Base-by-base conservation (phyloP, 129 eudicot genomes). In the Dittrichia graveolens region DNA sequence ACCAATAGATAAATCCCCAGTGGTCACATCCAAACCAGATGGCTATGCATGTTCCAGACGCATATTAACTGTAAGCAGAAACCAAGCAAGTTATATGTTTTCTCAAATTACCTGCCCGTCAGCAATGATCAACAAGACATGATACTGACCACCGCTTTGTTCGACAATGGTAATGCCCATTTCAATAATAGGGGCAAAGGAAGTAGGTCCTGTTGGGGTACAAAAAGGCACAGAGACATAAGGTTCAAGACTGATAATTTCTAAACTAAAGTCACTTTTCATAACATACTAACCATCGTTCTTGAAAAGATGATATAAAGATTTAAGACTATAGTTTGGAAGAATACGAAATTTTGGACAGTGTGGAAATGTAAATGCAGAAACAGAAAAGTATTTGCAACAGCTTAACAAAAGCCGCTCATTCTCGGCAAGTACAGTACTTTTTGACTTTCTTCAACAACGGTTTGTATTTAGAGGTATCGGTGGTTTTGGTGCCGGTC, bases 71-170 rank as follows among this genome's bases (percentile, higher is more conserved):
- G 52, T 16, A 61, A 42, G 10, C 35, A n/a, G 31, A 55, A 65
- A 75, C 34, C 24, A 35, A 75, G 9, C 35, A 24, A 24, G 31
- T 24, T 24, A 24, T 24, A 24, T 24, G n/a, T 46, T 9, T 46
- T 39, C 47, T 37, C 57, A 2, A 59, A 15, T 43, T 85, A 94
- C 97, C 99, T 90, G 99, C 7, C 99, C 99, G 72, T 90, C 99
- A 5, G 99, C 99, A 42, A 94, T 94, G 60, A 94, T 94, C 71
- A 94, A 65, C 69, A 94, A 68, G 72, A 94, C 99, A 84, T 94
- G 99, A 82, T 94, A 94, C 71, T 90, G 99, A 67, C 99, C 99
- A 66, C 96, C 94, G 80, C 99, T 94, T 78, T 90, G 93, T 79
- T 94, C 99, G 47, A 94, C 99, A 72, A 94, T 94, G 55, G 96